phyloP scores from a whole-genome alignment of 2,329 filamentous ascomycete species.

The Beauveria asiatica region DNA sequence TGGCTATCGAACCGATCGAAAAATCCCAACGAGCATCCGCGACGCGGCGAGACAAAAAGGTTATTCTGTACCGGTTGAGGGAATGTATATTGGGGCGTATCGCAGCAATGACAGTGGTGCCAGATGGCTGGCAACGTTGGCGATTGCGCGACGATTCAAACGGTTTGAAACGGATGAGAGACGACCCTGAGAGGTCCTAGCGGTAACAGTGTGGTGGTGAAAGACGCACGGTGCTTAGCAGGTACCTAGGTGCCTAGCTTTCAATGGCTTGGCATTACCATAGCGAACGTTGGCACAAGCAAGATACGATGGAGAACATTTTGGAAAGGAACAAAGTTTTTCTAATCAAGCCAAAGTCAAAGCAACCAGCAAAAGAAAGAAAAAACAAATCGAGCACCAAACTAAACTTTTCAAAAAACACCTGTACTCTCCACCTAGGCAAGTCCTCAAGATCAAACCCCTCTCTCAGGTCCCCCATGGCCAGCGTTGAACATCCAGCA shows the following conservation, averaged over 20 bases:
- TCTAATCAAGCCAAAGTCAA: background rate
- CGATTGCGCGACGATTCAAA: background rate
- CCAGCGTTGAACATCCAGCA: background rate
- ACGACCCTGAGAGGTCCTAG: background rate
- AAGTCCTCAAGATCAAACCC: background rate
- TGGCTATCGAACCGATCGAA: background rate
- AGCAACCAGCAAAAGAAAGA: too few species aligned
- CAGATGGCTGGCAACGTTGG: background rate
- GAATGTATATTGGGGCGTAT: background rate
- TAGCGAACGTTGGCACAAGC: background rate
- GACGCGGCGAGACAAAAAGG: background rate
- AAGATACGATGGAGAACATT: background rate
- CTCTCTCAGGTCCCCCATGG: background rate
- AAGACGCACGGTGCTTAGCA: background rate
- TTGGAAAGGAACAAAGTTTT: too few species aligned
- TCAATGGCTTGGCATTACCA: background rate
- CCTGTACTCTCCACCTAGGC: background rate
- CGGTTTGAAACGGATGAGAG: too few species aligned
- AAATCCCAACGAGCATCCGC: background rate
- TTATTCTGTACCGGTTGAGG: too few species aligned
- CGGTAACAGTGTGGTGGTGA: background rate
- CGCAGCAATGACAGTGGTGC: background rate
- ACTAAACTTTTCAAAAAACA: background rate
- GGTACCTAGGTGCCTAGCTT: too few species aligned
- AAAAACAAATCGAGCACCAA: too few species aligned